Percentiles rank a stretch among this genome's conserved stretches.
phyloP scores from a whole-genome alignment of 2,329 filamentous ascomycete genomes.

The Paracoccidioides brasiliensis region DNA sequence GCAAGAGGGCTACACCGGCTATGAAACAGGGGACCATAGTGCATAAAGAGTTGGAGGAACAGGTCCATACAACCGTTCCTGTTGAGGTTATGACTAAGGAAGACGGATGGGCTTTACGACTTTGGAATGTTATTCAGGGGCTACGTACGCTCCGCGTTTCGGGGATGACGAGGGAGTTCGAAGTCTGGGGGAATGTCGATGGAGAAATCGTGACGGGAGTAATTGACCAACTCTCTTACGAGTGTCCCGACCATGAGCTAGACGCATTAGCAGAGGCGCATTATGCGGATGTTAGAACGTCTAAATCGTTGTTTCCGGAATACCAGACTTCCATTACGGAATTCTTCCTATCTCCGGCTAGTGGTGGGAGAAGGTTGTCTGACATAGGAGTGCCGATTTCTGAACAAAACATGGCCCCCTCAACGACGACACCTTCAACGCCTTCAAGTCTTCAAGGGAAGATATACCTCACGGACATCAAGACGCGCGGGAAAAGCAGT shows the following conservation, averaged over 20 bases:
- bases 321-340: slow-evolving; percentile 35
- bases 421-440: slow-evolving; percentile 7
- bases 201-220: slow-evolving; percentile 77
- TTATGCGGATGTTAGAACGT: slow-evolving; percentile 25
- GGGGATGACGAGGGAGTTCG: slow-evolving; percentile 61
- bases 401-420: slow-evolving; percentile 3
- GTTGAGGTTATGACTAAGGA: slow-evolving; percentile 63
- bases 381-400: slow-evolving; percentile 17
- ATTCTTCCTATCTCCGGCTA: slow-evolving; percentile 28
- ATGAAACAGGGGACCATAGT: slow-evolving; percentile 75
- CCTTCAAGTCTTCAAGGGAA: slow-evolving; percentile 9
- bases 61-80: slow-evolving; percentile 65
- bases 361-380: slow-evolving; percentile 23
- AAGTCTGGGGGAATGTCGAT: slow-evolving; percentile 74
- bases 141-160: slow-evolving; percentile 58
- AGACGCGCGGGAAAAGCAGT: slow-evolving; percentile 53
- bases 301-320: slow-evolving; percentile 25
- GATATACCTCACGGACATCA: slow-evolving; percentile 77
- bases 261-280: slow-evolving; percentile 45
- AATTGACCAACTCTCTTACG: slow-evolving; percentile 72
- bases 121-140: slow-evolving; percentile 89
- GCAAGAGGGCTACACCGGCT: slow-evolving; percentile 59
- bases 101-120: slow-evolving; percentile 64
- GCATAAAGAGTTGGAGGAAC: slow-evolving; percentile 71
- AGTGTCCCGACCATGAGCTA: slow-evolving; percentile 59